Percentiles rank a stretch among this genome's conserved stretches.
phyloP scores from a whole-genome alignment of 1,284 basidiomycete species.

The Apiotrichum siamense region DNA sequence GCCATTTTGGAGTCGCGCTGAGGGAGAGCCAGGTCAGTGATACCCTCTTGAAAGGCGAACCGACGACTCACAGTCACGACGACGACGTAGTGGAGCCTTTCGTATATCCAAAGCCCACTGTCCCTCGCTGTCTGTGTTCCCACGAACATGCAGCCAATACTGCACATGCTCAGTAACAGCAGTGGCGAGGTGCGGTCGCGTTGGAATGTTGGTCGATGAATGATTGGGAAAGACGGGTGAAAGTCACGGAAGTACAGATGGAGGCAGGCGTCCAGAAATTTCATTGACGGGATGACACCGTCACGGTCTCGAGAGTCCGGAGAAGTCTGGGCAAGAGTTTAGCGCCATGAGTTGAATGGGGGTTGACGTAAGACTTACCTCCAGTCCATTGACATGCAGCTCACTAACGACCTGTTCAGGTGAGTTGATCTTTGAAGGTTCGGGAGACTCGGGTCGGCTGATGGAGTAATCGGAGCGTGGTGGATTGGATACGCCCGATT shows the following conservation, averaged over 20 bases:
- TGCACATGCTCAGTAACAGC: conserved; percentile 24
- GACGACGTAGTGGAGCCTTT: conserved; percentile 6
- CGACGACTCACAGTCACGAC: conserved; percentile 5
- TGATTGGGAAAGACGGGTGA: conserved; percentile 35
- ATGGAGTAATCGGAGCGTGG: neutral
- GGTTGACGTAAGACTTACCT: too few species aligned
- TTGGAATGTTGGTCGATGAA: conserved; percentile 32
- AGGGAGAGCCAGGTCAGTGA: neutral
- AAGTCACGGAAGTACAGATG: conserved; percentile 40
- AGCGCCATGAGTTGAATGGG: too few species aligned
- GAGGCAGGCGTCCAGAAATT: conserved; percentile 14
- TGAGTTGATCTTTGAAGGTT: neutral
- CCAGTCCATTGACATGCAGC: conserved; percentile 1
- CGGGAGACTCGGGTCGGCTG: conserved; percentile 8
- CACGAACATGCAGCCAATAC: conserved; percentile 16
- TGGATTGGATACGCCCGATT: neutral
- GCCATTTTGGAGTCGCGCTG: conserved; percentile 10
- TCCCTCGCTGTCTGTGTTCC: conserved; percentile 10
- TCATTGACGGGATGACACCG: conserved; percentile 11
- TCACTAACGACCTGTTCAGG: conserved; percentile 7
- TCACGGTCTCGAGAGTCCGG: neutral
- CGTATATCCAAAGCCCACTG: conserved; percentile 13
- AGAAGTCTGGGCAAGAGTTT: neutral
- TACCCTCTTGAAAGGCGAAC: neutral
- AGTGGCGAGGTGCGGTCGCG: conserved; percentile 28